Evolutionary conservation across 2,329 filamentous ascomycete species (phyloP).

Genomic region (Colletotrichum australisinense): DNA sequence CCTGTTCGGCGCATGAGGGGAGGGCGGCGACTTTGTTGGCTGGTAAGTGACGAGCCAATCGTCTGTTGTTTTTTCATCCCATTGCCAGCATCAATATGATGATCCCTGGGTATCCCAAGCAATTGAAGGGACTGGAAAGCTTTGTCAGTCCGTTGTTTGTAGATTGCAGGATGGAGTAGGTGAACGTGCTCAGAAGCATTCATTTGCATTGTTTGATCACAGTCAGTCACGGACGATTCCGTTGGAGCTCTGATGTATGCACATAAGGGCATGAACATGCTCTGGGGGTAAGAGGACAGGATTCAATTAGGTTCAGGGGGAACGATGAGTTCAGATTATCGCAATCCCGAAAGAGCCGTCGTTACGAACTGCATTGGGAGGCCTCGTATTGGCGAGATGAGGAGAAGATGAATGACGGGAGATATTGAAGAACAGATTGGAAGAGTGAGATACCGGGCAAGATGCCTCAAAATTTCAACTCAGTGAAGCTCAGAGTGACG

Average conservation of each 20-base stretch:
- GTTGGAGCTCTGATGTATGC: not conserved
- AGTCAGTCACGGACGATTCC: not conserved
- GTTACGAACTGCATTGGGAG: not conserved
- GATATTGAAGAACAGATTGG: not conserved
- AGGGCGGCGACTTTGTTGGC: not conserved
- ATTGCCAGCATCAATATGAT: not conserved
- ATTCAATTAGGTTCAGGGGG: not conserved
- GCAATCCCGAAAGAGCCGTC: not conserved
- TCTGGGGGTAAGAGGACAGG: not conserved
- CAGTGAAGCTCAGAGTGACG: not conserved
- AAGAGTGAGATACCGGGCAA: not conserved
- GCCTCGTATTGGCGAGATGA: not conserved
- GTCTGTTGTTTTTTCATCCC: not conserved
- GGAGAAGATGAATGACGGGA: not conserved
- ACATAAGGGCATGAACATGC: not conserved
- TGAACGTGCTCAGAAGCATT: not conserved
- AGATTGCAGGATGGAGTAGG: not conserved
- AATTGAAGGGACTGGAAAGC: not conserved
- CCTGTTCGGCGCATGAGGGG: not conserved
- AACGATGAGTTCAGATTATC: not conserved
- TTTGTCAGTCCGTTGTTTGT: not conserved
- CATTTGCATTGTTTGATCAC: not conserved
- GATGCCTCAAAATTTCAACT: not conserved
- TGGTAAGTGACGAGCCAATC: not conserved
- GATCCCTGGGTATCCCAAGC: not conserved